Evolutionary conservation across 2,329 filamentous ascomycete species (phyloP).

Genomic region (Trichoderma sp.): DNA sequence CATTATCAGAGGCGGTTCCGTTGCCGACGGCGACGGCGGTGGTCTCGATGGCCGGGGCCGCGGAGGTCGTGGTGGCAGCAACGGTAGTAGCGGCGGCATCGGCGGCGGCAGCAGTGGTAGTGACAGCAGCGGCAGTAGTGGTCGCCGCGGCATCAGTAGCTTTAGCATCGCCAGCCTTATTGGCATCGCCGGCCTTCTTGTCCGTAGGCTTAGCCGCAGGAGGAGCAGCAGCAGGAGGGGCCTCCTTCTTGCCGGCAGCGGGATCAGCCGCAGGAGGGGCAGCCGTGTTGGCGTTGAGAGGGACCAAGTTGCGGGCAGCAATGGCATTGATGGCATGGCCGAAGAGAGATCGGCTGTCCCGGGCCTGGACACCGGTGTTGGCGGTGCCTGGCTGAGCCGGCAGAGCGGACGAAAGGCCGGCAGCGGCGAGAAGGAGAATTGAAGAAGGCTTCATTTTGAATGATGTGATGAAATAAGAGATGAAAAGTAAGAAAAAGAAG

Average conservation of each 20-base stretch:
- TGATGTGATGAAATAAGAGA: neutral
- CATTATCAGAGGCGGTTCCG: conserved; percentile 17
- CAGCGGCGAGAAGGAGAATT: conserved; percentile 31
- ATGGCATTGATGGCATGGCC: neutral
- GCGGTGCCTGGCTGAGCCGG: conserved; percentile 20
- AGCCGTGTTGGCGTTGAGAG: conserved; percentile 15
- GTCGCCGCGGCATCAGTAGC: neutral
- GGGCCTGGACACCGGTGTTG: neutral
- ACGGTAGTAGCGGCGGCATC: neutral
- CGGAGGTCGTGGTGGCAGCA: neutral
- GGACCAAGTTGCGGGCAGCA: neutral
- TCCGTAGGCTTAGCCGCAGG: neutral
- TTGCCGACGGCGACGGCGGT: conserved; percentile 1
- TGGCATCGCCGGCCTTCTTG: neutral
- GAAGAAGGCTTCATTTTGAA: conserved; percentile 34
- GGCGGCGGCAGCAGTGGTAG: neutral
- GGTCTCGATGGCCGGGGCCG: neutral
- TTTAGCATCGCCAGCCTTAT: neutral
- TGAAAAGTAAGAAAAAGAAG: conserved; percentile 8
- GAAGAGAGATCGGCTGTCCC: neutral
- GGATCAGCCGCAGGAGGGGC: neutral
- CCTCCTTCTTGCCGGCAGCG: neutral
- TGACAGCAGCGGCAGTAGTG: neutral
- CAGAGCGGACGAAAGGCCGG: conserved; percentile 35
- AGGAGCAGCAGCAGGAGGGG: neutral